Evolutionary conservation across 2,329 filamentous ascomycete species (phyloP), one percentile per base, ranked within the genome.

Genomic region (Annulohypoxylon truncatum): DNA sequence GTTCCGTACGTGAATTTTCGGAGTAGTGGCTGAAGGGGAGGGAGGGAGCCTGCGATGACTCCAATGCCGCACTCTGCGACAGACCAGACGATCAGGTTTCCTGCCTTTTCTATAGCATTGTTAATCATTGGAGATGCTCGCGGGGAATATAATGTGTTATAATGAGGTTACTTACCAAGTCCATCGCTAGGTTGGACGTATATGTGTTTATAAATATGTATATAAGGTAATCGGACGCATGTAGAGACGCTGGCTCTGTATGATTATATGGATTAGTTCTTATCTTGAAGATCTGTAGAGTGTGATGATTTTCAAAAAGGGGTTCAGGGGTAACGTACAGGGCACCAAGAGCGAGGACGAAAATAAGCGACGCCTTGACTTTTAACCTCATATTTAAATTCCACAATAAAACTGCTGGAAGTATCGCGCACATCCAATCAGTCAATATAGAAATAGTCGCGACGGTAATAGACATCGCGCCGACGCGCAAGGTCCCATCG

Each of bases 31-130:
- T 72, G 73, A 4, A 77, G 64, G 9, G 74, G 72, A 9, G 76
- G 76, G 4, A 77, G 67, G 38, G 71, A 76, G 29, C 75, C 71
- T 28, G 75, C 73, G 59, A 76, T 73, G 54, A 77, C 71, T 33
- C 75, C 75, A 22, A 77, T 68, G 50, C 75, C 75, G 65, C 70
- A 75, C 24, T 77, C 75, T 20, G 75, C 69, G 29, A 72, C 52
- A 13, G 73, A 74, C 73, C 75, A 77, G 18, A 76, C 52, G 59
- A 75, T 71, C n/a, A 76, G 62, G 33, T 55, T 9, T 1, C 48
- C 57, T 4, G 48, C 47, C 7, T 44, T 53, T 20, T 47, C 69
- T 71, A 38, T 20, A n/a, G 10, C 10, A 22, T n/a, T 26, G 55
- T 67, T 57, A 67, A 55, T 22, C 15, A 4, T 9, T 5, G 5